phyloP scores from a whole-genome alignment of 1,139 yeast species.

The Blastobotrys serpentis region DNA sequence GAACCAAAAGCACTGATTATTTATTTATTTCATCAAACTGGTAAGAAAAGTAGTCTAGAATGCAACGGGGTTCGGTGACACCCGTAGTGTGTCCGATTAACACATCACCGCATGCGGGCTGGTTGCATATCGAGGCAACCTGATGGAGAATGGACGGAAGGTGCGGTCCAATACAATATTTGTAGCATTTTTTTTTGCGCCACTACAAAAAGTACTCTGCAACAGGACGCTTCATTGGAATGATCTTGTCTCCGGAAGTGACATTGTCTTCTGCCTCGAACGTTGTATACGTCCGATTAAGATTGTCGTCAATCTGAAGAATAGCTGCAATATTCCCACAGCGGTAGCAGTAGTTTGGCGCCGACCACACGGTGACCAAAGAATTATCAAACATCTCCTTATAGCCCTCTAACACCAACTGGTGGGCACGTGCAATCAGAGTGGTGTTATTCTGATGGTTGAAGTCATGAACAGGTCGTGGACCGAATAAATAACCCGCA shows the following conservation, averaged over 20 bases:
- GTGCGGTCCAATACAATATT: too few species aligned
- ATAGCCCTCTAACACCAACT: constrained; percentile 94
- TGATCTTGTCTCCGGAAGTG: constrained; percentile 48
- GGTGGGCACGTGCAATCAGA: constrained; percentile 95
- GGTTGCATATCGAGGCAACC: too few species aligned
- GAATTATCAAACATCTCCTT: constrained; percentile 84
- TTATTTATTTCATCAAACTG: too few species aligned
- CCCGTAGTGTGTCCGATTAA: too few species aligned
- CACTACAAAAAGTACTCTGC: constrained; percentile 74
- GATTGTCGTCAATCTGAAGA: constrained; percentile 68
- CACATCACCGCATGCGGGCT: too few species aligned
- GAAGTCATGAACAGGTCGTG: constrained; percentile 76
- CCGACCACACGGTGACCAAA: constrained; percentile 89
- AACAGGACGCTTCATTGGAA: constrained; percentile 68
- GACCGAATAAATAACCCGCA: constrained; percentile 92
- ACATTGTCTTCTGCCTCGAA: constrained; percentile 81
- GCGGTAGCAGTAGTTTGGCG: constrained; percentile 92
- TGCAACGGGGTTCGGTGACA: too few species aligned
- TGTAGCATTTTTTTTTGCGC: too few species aligned
- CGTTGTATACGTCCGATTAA: constrained; percentile 71
- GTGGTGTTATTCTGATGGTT: constrained; percentile 75
- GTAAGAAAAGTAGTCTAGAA: too few species aligned
- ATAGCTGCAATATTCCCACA: constrained; percentile 96
- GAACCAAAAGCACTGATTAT: too few species aligned
- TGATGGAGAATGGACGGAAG: too few species aligned